These are phyloP conservation scores for Alternaria angustiovoidea DNA, from an alignment of 2,329 filamentous ascomycete genomes.

Conservation along the genomic window DNA sequence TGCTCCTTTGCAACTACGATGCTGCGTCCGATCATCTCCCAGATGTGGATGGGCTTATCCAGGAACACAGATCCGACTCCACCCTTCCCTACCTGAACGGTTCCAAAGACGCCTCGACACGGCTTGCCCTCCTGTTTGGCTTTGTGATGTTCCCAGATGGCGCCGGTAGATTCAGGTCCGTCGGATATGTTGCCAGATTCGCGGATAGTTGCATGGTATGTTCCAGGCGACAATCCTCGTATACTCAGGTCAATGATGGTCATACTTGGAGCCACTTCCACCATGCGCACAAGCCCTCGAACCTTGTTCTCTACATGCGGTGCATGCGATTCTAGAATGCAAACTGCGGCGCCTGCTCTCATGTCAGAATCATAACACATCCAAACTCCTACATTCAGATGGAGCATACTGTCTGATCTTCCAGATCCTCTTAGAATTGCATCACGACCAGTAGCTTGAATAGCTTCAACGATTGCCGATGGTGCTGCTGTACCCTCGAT, in stretches of 20 bases:
- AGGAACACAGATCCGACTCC: slow-evolving; percentile 83
- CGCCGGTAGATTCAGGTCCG: slow-evolving; percentile 83
- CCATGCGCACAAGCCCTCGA: slow-evolving; percentile 88
- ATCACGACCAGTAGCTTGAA: slow-evolving; percentile 89
- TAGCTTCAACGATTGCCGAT: slow-evolving; percentile 86
- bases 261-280: slow-evolving; percentile 80
- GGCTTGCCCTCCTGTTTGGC: slow-evolving; percentile 55
- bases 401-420: slow-evolving; percentile 76
- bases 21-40: slow-evolving; percentile 94
- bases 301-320: slow-evolving; percentile 70
- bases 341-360: slow-evolving; percentile 77
- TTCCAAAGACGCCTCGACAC: slow-evolving; percentile 73
- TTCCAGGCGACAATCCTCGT: slow-evolving; percentile 80
- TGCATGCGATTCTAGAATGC: slow-evolving; percentile 89
- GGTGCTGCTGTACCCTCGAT: slow-evolving; percentile 91
- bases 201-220: slow-evolving; percentile 83
- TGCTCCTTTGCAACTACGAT: slow-evolving; percentile 81
- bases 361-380: slow-evolving; percentile 8
- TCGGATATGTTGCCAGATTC: slow-evolving; percentile 86
- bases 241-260: slow-evolving; percentile 90
- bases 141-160: slow-evolving; percentile 73
- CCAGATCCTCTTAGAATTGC: slow-evolving; percentile 93
- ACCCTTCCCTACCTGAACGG: slow-evolving; percentile 75
- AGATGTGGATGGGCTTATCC: slow-evolving; percentile 83
- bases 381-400: slow-evolving; percentile 8